phyloP scores from a whole-genome alignment of 2,329 filamentous ascomycete species.

The Reticulascus tulasneorum region DNA sequence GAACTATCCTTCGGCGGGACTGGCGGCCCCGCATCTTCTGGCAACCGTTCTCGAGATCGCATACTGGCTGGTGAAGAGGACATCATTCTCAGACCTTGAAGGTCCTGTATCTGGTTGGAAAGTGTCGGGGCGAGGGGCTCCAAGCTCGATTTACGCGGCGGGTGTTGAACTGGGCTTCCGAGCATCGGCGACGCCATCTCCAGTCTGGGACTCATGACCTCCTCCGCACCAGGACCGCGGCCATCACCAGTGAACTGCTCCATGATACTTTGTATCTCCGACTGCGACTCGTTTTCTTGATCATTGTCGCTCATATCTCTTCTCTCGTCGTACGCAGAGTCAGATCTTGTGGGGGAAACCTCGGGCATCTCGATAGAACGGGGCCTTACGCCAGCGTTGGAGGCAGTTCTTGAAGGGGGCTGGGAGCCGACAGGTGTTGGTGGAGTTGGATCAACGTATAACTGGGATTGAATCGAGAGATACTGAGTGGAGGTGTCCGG shows the following conservation, averaged over 20 bases:
- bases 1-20: constrained; percentile 59
- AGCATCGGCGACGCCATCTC: constrained; percentile 79
- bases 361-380: constrained; percentile 36
- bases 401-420: constrained; percentile 55
- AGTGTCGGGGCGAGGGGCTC: constrained; percentile 60
- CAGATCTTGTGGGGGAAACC: constrained; percentile 51
- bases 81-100: constrained; percentile 36
- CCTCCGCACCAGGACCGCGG: constrained; percentile 67
- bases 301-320: constrained; percentile 57
- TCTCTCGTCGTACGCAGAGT: constrained; percentile 55
- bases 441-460: constrained; percentile 56
- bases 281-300: constrained; percentile 65
- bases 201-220: constrained; percentile 87
- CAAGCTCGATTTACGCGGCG: constrained; percentile 81
- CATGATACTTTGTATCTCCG: constrained; percentile 97
- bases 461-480: constrained; percentile 41
- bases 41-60: constrained; percentile 31
- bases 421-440: constrained; percentile 52
- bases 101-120: constrained; percentile 44
- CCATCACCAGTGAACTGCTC: constrained; percentile 82
- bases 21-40: constrained; percentile 49
- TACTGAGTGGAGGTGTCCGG: constrained; percentile 35
- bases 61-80: constrained; percentile 32
- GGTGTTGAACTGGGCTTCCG: constrained; percentile 63
- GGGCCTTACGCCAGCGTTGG: constrained; percentile 48